Evolutionary conservation across 768 basidiomycete genomes (phyloP).

Genomic region (Paxillus involutus): DNA sequence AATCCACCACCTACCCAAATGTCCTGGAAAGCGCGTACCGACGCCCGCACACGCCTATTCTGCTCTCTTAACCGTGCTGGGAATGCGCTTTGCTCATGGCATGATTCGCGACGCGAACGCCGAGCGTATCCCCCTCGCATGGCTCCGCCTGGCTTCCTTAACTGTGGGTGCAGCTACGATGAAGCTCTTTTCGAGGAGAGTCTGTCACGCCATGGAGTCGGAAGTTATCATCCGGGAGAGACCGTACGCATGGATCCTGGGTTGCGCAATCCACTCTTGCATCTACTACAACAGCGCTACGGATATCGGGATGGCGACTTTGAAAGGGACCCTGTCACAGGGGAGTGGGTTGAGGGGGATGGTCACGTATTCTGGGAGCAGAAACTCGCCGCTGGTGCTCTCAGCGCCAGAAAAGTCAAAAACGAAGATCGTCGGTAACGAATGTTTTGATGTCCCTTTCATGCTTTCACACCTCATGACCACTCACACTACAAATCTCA

Average conservation of each 20-base stretch:
- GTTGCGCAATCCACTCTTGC: conserved; percentile 75
- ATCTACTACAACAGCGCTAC: conserved; percentile 69
- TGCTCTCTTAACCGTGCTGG: conserved; percentile 86
- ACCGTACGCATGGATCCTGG: conserved; percentile 88
- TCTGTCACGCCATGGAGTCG: conserved; percentile 74
- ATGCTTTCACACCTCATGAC: not conserved
- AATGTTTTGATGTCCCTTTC: not conserved
- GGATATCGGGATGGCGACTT: conserved; percentile 86
- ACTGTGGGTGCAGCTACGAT: conserved; percentile 84
- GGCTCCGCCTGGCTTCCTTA: conserved; percentile 75
- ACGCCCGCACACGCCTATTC: conserved; percentile 66
- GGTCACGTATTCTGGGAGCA: conserved; percentile 64
- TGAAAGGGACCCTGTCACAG: conserved; percentile 63
- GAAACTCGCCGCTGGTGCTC: conserved; percentile 41
- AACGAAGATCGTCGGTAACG: conserved; percentile 38
- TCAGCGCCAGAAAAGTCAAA: conserved; percentile 35
- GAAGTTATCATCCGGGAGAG: conserved; percentile 82
- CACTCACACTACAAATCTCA: not conserved
- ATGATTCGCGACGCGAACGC: conserved; percentile 84
- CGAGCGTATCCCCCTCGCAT: conserved; percentile 75
- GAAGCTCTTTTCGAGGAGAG: conserved; percentile 88
- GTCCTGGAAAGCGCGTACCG: conserved; percentile 73
- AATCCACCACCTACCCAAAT: conserved; percentile 45
- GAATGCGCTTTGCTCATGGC: conserved; percentile 88
- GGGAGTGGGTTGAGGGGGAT: conserved; percentile 70